Evolutionary conservation across 2,329 filamentous ascomycete genomes (phyloP).

Genomic region (Colletotrichum destructivum): DNA sequence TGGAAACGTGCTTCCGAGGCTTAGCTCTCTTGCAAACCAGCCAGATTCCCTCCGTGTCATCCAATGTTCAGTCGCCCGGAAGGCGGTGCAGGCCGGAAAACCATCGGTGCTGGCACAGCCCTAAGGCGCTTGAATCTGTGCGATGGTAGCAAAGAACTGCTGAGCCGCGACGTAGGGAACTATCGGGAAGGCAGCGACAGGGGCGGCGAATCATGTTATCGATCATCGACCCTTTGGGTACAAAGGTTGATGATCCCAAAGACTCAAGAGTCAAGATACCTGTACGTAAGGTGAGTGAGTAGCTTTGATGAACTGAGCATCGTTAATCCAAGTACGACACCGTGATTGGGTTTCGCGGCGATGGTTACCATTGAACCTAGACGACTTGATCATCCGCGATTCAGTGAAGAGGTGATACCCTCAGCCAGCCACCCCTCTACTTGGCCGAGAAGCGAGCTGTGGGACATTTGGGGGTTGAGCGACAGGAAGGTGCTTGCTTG

Average conservation of each 20-base stretch:
- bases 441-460: constrained; percentile 9
- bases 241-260: neutral
- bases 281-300: neutral
- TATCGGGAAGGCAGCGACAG: no score
- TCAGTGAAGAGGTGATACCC: constrained; percentile 6
- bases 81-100: constrained; percentile 11
- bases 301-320: neutral
- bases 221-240: neutral
- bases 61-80: constrained; percentile 14
- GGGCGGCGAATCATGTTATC: neutral
- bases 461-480: constrained; percentile 28
- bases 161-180: neutral
- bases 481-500: constrained; percentile 24
- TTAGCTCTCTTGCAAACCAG: neutral
- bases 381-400: neutral
- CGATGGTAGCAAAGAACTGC: neutral
- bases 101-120: constrained; percentile 9
- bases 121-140: neutral
- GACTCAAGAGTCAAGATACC: no score
- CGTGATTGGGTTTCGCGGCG: neutral
- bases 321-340: neutral
- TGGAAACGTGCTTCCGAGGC: neutral
- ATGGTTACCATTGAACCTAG: neutral
- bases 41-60: neutral
- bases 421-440: neutral